Evolutionary conservation across 2,329 filamentous ascomycete species (phyloP), one percentile per base, ranked within the genome.

Genomic region (Penicillium sp.): DNA sequence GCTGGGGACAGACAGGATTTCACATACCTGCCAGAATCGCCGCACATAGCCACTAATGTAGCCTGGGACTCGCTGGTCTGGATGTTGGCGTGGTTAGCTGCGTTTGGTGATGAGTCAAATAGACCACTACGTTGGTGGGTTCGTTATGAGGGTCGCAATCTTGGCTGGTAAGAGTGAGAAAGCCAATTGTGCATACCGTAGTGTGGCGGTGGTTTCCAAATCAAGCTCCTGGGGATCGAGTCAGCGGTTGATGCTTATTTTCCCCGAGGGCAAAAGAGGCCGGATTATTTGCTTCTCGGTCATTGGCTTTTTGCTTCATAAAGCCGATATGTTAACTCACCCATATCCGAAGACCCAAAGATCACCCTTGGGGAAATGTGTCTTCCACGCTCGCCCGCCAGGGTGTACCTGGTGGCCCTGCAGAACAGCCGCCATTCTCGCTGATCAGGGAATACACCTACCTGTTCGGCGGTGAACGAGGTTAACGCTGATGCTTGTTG

Each of bases 281-380:
- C 37, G 39, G 20, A 31, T 25, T 7, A 10, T 25, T 38, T 17
- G 22, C 31, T 17, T 10, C 4, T 34, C 41, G 35, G n/a, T 38
- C 8, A 17, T 38, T 34, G 5, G 4, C 4, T 20, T 34, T n/a
- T 3, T 4, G 8, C 5, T 6, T 25, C 6, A 34, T 38, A 15
- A 20, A n/a, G 14, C 51, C 7, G n/a, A 48, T 31, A 5, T n/a
- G 2, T 38, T n/a, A 34, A 79, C 83, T 66, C 81, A 96, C 94
- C 94, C 95, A 73, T 98, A 99, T 63, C 95, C 95, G 77, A 96
- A 98, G 48, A 99, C 82, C 95, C 95, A 99, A 70, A 98, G 92
- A 73, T 96, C 91, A 38, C 85, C 81, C 25, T 79, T 67, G 1
- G 76, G 75, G 45, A 79, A 79, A 63, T 78, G 64, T 67, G 68